These are phyloP conservation scores for Knufia fluminis DNA, from an alignment of 2,329 filamentous ascomycete genomes.

Conservation along the genomic window DNA sequence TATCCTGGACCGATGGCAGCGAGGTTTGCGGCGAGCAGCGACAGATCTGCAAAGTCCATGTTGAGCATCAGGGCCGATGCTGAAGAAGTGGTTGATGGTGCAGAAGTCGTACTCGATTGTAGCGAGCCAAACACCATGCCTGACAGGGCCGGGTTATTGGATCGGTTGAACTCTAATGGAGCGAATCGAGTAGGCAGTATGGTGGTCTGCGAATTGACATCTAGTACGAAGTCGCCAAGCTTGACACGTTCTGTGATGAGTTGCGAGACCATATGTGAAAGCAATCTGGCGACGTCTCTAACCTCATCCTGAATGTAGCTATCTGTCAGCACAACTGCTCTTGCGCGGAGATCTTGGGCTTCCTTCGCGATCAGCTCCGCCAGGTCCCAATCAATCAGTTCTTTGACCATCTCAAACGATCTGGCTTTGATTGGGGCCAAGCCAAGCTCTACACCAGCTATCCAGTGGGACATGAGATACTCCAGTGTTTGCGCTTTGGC, in stretches of 20 bases:
- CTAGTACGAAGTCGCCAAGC: constrained; percentile 15
- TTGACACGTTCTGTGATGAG: constrained; percentile 11
- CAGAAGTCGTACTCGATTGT: constrained; percentile 14
- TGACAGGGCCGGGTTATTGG: constrained; percentile 20
- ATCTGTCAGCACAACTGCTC: background rate
- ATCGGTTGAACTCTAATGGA: constrained; percentile 14
- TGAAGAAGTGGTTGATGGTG: constrained; percentile 8
- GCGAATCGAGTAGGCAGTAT: constrained; percentile 17
- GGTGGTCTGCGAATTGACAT: constrained; percentile 7
- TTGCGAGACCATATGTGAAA: constrained; percentile 1
- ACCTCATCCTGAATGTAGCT: background rate
- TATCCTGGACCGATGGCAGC: background rate
- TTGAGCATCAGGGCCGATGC: constrained; percentile 21
- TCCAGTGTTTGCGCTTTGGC: constrained; percentile 17
- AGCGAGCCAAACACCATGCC: constrained; percentile 24
- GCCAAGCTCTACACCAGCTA: constrained; percentile 21
- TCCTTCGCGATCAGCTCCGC: constrained; percentile 18
- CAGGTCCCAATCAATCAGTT: constrained; percentile 20
- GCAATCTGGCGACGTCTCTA: constrained; percentile 1
- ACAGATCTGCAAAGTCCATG: constrained; percentile 20
- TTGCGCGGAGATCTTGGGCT: constrained; percentile 12
- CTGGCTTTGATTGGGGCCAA: constrained; percentile 17
- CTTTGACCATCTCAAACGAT: constrained; percentile 16
- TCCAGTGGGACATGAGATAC: constrained; percentile 23
- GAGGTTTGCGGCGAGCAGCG: constrained; percentile 11